Evolutionary conservation across 306 rosid genomes (phyloP).

Genomic region (Astragalus membranaceus): DNA sequence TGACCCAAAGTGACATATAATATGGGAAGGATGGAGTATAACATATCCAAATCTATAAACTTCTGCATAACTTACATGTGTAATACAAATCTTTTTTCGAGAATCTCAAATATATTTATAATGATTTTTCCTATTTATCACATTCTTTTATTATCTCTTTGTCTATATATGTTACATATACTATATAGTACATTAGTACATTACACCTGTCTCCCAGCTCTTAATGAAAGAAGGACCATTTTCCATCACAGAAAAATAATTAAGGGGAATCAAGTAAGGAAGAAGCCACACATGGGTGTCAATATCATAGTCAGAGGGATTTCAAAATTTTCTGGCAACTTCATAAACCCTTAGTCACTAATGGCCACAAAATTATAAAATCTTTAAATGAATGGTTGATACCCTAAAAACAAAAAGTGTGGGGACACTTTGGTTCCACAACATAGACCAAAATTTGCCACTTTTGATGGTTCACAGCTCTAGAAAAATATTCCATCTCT

Average conservation of each 20-base stretch:
- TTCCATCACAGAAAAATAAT: neutral
- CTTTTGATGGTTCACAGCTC: conserved; percentile 34
- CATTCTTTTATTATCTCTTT: too few species aligned
- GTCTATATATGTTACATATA: too few species aligned
- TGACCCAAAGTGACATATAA: too few species aligned
- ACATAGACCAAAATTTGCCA: conserved; percentile 26
- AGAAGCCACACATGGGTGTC: conserved; percentile 20
- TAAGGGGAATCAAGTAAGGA: conserved; percentile 21
- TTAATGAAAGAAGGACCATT: neutral
- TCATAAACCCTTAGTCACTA: neutral
- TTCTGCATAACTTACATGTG: too few species aligned
- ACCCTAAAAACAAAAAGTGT: conserved; percentile 12
- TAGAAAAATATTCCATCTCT: conserved; percentile 23
- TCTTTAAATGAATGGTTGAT: conserved; percentile 30
- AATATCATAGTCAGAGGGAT: conserved; percentile 19
- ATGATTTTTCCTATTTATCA: neutral
- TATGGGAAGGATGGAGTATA: too few species aligned
- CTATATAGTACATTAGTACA: neutral
- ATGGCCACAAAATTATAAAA: conserved; percentile 6
- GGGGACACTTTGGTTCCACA: neutral
- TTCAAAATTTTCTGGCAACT: neutral
- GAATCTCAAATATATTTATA: too few species aligned
- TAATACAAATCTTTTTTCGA: too few species aligned
- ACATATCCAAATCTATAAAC: too few species aligned
- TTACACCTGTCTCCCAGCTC: neutral